phyloP scores from a whole-genome alignment of 345 rosid genomes.

The Nasturtium officinale region DNA sequence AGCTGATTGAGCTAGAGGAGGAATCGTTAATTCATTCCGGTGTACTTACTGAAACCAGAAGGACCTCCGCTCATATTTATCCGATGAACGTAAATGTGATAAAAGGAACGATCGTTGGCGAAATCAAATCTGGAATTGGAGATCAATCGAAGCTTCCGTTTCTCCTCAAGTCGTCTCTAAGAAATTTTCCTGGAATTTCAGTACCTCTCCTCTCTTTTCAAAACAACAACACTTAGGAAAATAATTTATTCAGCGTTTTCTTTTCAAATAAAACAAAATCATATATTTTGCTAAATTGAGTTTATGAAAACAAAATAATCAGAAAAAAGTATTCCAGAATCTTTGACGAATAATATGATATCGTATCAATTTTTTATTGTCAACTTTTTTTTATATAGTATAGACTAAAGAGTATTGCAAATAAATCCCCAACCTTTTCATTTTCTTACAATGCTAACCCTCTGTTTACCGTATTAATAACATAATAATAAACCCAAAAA shows the following conservation, averaged over 20 bases:
- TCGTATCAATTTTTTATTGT: no score
- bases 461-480: background rate
- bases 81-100: conserved; percentile 16
- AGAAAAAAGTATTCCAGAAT: conserved; percentile 22
- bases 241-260: background rate
- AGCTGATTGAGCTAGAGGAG: conserved; percentile 7
- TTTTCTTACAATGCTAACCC: background rate
- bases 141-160: conserved; percentile 10
- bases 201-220: conserved; percentile 6
- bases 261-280: background rate
- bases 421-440: background rate
- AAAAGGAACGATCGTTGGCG: background rate
- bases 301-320: background rate
- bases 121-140: conserved; percentile 30
- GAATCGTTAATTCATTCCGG: background rate
- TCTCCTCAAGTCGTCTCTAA: conserved; percentile 27
- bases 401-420: background rate
- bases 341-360: background rate
- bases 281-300: no score
- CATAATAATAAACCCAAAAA: background rate
- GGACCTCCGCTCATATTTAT: conserved; percentile 93
- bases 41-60: conserved; percentile 79
- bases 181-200: conserved; percentile 14
- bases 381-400: no score
- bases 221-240: conserved; percentile 1